Evolutionary conservation across 1,284 basidiomycete species (phyloP).

Genomic region (Porphyrellus sp.): DNA sequence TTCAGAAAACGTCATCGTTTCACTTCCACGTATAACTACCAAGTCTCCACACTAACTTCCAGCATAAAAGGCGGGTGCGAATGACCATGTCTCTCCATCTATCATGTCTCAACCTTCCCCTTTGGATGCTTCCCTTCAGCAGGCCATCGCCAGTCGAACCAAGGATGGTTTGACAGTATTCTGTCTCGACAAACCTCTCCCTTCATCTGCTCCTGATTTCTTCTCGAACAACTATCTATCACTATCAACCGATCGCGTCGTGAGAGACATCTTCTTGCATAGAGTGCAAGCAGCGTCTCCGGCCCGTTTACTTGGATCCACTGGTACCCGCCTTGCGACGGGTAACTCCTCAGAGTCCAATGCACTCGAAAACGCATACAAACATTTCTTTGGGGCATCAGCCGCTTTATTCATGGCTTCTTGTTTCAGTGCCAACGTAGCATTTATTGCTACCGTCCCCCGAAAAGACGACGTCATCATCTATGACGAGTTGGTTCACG

Average conservation of each 20-base stretch:
- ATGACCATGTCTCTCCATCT: background rate
- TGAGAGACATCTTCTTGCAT: constrained; percentile 36
- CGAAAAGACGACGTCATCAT: constrained; percentile 51
- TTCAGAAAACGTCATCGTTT: too few species aligned
- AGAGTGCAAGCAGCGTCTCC: constrained; percentile 27
- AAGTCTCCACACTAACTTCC: too few species aligned
- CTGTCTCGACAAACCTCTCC: constrained; percentile 25
- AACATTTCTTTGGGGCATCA: constrained; percentile 25
- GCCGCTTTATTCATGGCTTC: constrained; percentile 57
- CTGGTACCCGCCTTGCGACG: constrained; percentile 56
- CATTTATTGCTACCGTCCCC: constrained; percentile 53
- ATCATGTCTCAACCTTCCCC: constrained; percentile 13
- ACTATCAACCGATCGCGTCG: constrained; percentile 39
- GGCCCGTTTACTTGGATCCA: constrained; percentile 46
- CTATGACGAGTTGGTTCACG: constrained; percentile 59
- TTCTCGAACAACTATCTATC: constrained; percentile 66
- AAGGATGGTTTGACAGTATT: constrained; percentile 6
- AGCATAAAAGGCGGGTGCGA: constrained; percentile 12
- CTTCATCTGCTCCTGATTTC: constrained; percentile 43
- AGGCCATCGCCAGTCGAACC: constrained; percentile 9
- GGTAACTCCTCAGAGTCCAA: constrained; percentile 37
- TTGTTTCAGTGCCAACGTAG: constrained; percentile 61
- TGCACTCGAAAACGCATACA: constrained; percentile 15
- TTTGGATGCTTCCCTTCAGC: constrained; percentile 18
- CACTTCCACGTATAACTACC: too few species aligned